Evolutionary conservation across 2,329 filamentous ascomycete species (phyloP), one percentile per base, ranked within the genome.

Genomic region (Raffaelea ambrosiae): DNA sequence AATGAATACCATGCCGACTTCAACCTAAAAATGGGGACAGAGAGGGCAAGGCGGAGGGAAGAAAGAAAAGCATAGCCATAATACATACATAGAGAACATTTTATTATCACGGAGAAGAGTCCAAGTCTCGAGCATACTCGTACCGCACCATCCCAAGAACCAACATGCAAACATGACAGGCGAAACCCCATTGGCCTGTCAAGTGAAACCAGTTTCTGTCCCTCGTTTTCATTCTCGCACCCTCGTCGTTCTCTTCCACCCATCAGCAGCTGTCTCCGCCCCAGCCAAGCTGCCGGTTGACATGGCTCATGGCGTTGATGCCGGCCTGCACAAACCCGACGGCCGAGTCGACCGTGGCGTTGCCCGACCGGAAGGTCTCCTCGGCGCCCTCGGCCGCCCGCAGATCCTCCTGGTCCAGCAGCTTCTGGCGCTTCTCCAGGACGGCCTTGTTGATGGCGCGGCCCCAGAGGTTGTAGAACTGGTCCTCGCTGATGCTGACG

Each of bases 401-500:
- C 33, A 81, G 67, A 55, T 85, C 81, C 13, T 69, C 68, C 53
- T 79, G 76, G 35, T 75, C 74, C 16, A 85, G 66, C 20, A 69
- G 66, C 3, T 72, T 72, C 57, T 80, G 72, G 35, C 72, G 71
- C 49, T 77, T 72, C 46, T 76, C 73, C 48, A 84, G 59, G 1
- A 82, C 77, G 10, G 83, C 76, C 40, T 72, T 70, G 50, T 70
- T 67, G 45, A 88, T 77, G 3, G 79, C 72, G 5, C 73, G 67
- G 9, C 69, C 72, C 81, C 84, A 87, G 48, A 76, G 63, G 49
- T 76, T 73, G 54, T 80, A 79, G 76, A 80, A 84, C 52, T 79
- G 72, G 4, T 74, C 69, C 61, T 80, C 76, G 53, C 66, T 73
- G 54, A 79, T 61, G 47, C 66, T 71, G 44, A 75, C 72, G 55